Base-by-base conservation (phyloP, 495 filamentous ascomycete genomes). In the Penicillium arizonense region DNA sequence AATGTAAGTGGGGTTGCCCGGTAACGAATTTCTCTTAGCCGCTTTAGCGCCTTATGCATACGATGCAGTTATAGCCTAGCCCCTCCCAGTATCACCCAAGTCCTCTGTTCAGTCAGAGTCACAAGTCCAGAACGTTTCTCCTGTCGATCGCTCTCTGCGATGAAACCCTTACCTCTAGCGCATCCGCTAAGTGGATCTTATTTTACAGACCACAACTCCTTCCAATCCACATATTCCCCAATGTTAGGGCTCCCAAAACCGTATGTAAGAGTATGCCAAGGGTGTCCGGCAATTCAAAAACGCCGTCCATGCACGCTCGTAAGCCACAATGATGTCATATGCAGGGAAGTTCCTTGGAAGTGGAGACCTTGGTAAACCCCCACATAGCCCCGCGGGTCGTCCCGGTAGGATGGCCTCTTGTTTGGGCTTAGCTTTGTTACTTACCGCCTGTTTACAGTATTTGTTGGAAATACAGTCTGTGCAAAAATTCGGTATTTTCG, bases 151-250 rank as follows among this genome's bases (percentile, higher is more conserved):
- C 36, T 14, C 5, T n/a, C 23, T 18, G 16, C 9, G 10, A 42
- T 24, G 39, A 47, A 46, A 47, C 44, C 44, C 44, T 47, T 47
- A 47, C 33, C 44, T 21, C 33, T 47, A 47, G 44, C 44, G 23
- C 32, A 14, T 37, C 44, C 20, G 21, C 9, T 23, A 34, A 30
- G 44, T 47, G 44, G 44, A 47, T 47, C 44, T 37, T 8, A 20
- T 18, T 32, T 33, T 4, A 9, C 40, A 14, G 1, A 32, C 12
- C 12, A 35, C 2, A 37, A 37, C 12, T 16, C 13, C 35, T 40
- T 40, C 5, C 37, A 21, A 40, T 14, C 16, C 1, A 21, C 16
- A 20, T 10, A 7, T 20, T 40, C 14, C 16, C 37, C 37, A 20
- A 30, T 30, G 28, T 30, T 5, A 30, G 28, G 9, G 28, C 4